Conservation (phyloP, 164 flowering plant genomes). For the Pachysandra terminalis region DNA sequence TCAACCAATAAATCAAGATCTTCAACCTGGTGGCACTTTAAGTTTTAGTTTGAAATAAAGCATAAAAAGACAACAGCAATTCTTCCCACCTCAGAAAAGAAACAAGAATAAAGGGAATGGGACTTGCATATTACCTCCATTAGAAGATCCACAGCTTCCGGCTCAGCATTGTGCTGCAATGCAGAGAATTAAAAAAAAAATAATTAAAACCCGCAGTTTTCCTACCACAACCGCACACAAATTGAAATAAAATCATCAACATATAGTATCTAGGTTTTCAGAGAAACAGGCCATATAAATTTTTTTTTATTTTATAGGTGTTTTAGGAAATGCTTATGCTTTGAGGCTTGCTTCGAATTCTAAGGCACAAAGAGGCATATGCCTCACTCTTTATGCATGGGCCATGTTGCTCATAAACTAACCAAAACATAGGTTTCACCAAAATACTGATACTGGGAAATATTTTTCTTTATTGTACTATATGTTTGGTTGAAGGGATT, state of each 20-base stretch:
- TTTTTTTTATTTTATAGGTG: too few species aligned
- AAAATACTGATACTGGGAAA: too few species aligned
- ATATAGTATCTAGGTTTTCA: neutral
- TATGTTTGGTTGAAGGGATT: too few species aligned
- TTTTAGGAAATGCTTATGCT: too few species aligned
- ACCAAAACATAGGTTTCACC: too few species aligned
- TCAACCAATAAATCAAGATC: conserved; percentile 83
- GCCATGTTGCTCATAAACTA: too few species aligned
- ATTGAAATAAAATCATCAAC: neutral
- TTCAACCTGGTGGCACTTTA: conserved; percentile 56
- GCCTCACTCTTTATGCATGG: too few species aligned
- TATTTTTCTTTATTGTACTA: too few species aligned
- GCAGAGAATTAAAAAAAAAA: conserved; percentile 11
- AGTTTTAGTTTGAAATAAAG: too few species aligned
- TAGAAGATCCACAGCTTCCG: conserved; percentile 94
- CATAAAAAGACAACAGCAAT: neutral
- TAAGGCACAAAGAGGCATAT: too few species aligned
- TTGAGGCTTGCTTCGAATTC: too few species aligned
- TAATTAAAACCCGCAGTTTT: neutral
- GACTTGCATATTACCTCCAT: conserved; percentile 68
- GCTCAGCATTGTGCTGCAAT: conserved; percentile 96
- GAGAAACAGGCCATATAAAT: neutral
- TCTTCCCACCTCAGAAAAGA: neutral
- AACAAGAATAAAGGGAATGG: neutral
- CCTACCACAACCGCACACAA: neutral